These are phyloP conservation scores for Albugo laibachii DNA, from an alignment of 352 stramenopile species.

Conservation along the genomic window DNA sequence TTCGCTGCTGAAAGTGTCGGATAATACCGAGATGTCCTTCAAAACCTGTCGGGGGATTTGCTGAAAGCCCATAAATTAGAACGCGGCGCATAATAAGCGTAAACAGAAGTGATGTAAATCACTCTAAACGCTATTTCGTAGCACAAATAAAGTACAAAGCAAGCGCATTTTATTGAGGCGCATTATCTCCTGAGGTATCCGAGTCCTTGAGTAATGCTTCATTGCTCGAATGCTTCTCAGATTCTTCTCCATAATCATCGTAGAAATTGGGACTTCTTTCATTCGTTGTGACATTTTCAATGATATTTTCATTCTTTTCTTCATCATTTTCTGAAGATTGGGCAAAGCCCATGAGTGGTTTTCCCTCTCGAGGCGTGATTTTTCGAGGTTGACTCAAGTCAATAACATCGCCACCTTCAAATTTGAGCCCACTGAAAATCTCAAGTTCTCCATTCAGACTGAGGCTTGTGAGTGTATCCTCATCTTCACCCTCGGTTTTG, in stretches of 20 bases:
- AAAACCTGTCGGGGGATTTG: constrained; percentile 55
- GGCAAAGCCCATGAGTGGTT: not conserved
- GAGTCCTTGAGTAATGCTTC: constrained; percentile 7
- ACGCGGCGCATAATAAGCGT: constrained; percentile 15
- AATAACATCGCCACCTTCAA: constrained; percentile 68
- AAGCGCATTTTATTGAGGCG: too few relatives aligned
- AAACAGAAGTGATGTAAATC: not conserved
- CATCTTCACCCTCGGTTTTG: constrained; percentile 10
- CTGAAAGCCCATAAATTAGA: constrained; percentile 70
- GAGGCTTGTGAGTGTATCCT: constrained; percentile 45
- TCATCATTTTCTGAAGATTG: not conserved
- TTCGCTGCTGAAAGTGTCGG: constrained; percentile 13
- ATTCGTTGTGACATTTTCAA: constrained; percentile 6
- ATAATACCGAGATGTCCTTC: constrained; percentile 67
- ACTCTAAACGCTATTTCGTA: too few relatives aligned
- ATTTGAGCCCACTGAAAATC: constrained; percentile 75
- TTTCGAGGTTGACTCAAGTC: constrained; percentile 26
- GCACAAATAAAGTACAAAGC: too few relatives aligned
- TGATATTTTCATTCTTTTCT: constrained; percentile 1
- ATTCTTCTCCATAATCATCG: too few relatives aligned
- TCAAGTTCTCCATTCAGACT: constrained; percentile 61
- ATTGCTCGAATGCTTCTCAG: constrained; percentile 4
- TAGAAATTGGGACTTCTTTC: not conserved
- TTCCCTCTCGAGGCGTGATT: not conserved
- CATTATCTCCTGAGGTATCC: constrained; percentile 2